A percentile compares a stretch with the other conserved stretches of the same genome.
These are phyloP conservation scores for Rhizopus sp. DNA, from an alignment of 371 early-diverging fungal genomes.

Conservation along the genomic window DNA sequence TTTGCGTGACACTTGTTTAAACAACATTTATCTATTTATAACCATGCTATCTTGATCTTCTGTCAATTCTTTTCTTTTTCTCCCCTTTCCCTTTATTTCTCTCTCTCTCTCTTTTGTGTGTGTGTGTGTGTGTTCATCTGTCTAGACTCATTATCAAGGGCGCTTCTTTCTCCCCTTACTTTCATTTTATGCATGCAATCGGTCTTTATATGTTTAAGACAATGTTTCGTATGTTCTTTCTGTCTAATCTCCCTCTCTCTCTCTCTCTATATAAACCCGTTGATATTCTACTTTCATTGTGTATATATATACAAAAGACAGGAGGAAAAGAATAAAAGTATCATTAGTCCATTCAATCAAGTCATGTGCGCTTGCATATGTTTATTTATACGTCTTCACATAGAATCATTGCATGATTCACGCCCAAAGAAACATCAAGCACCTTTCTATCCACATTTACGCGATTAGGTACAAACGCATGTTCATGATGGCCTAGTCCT, in stretches of 20 bases:
- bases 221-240: too few relatives aligned
- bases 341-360: too few relatives aligned
- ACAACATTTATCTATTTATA: too few relatives aligned
- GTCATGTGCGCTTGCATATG: too few relatives aligned
- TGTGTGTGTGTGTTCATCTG: background rate
- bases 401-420: conserved; percentile 50
- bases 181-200: background rate
- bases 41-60: background rate
- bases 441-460: conserved; percentile 41
- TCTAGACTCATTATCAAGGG: background rate
- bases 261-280: background rate
- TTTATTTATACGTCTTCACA: conserved; percentile 16
- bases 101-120: background rate
- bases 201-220: too few relatives aligned
- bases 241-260: background rate
- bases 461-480: conserved; percentile 48
- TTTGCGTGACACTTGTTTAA: too few relatives aligned
- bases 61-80: background rate
- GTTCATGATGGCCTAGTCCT: conserved; percentile 50
- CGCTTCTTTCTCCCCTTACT: background rate
- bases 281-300: background rate
- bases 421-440: conserved; percentile 51
- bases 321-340: too few relatives aligned
- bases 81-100: background rate
- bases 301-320: background rate